Base-by-base conservation (phyloP, 768 basidiomycete genomes). In the Suillus subaureus region DNA sequence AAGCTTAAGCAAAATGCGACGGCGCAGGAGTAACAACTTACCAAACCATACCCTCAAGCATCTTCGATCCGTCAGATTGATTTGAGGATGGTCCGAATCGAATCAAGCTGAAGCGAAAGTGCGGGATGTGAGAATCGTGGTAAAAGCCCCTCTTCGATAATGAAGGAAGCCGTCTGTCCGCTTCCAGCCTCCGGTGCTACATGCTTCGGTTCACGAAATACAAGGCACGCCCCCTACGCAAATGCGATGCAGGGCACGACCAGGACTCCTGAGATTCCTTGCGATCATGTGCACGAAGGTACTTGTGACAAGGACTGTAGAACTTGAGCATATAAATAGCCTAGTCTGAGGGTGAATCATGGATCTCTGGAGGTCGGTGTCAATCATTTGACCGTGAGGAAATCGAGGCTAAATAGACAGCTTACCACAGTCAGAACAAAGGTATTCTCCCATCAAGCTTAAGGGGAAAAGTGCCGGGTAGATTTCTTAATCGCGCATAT, bases 21-120 rank as follows among this genome's bases (percentile, higher is more conserved):
- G 60, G 58, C 45, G 42, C 31, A 65, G 62, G 65, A 63, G 67
- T 12, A 68, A 64, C 39, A 47, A 49, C 60, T 42, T 70, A 74
- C 74, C 74, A 77, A 74, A 75, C 66, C 58, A 60, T 42, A 63
- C 58, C 71, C 73, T 68, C 67, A 66, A 65, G 64, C 64, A 21
- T 45, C 64, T 64, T 63, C 62, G 62, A 61, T 63, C 42, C 62
- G 62, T 60, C 62, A 63, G 58, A 60, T 56, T 63, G 23, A 61
- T 63, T 61, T 31, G 2, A n/a, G 56, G 57, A 26, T 26, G 40
- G 40, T 40, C 26, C 26, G 57, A 58, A 40, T 37, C 39, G 23
- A 58, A 58, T 28, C 26, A 58, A 28, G 13, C 39, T 60, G 28
- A 60, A 60, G 58, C 40, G 57, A 39, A 58, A 58, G 57, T 58